Percentiles rank a stretch among this genome's conserved stretches.
Conservation (phyloP, 768 basidiomycete species). For the Rhodotorula babjevae region DNA sequence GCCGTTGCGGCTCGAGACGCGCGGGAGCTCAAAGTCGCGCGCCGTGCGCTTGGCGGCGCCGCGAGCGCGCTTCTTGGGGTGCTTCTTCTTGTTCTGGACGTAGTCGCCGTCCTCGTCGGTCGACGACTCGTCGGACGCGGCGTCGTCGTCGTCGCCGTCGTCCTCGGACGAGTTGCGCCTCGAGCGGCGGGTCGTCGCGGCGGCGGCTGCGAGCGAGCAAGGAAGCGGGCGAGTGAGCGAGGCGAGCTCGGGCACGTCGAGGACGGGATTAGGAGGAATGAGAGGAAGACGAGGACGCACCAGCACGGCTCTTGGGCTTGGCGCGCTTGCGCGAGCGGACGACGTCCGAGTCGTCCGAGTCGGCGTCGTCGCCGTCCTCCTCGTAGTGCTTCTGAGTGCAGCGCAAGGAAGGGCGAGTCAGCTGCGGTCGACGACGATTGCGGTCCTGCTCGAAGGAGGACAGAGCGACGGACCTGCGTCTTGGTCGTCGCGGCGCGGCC, state of each 20-base stretch:
- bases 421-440: too few relatives aligned
- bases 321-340: background rate
- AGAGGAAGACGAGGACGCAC: background rate
- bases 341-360: slow-evolving; percentile 15
- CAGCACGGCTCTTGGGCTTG: slow-evolving; percentile 34
- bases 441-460: too few relatives aligned
- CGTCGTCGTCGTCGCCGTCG: background rate
- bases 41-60: background rate
- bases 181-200: background rate
- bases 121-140: background rate
- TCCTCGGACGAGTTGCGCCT: background rate
- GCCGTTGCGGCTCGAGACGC: slow-evolving; percentile 34
- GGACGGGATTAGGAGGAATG: background rate
- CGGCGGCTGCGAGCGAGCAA: background rate
- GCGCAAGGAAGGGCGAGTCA: too few relatives aligned
- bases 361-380: slow-evolving; percentile 10
- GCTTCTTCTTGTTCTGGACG: slow-evolving; percentile 39
- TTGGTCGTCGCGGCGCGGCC: slow-evolving; percentile 22
- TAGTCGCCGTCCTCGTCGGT: slow-evolving; percentile 39
- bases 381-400: slow-evolving; percentile 10
- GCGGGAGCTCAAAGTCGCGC: slow-evolving; percentile 33
- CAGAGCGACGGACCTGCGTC: slow-evolving; percentile 1
- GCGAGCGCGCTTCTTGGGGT: slow-evolving; percentile 46
- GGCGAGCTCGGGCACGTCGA: too few relatives aligned
- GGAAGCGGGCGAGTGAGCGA: background rate